Evolutionary conservation across 2,329 filamentous ascomycete genomes (phyloP), one percentile per base, ranked within the genome.

Genomic region (Stemphylium lycopersici): DNA sequence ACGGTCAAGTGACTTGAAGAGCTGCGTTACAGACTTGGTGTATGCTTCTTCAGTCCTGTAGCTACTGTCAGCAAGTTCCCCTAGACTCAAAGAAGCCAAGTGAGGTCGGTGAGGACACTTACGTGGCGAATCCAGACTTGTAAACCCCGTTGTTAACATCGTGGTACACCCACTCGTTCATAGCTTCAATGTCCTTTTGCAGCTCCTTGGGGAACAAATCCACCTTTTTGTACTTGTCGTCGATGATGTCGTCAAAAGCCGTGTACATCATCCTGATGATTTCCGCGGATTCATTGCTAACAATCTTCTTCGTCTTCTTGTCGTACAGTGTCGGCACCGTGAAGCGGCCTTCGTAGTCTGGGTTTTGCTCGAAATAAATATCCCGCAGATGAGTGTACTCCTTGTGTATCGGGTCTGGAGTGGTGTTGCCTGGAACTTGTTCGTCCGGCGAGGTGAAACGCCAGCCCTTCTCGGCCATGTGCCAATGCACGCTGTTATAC

Each of bases 261-360:
- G 82, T 83, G 71, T 90, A 90, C 58, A 97, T 80, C 90, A 96
- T 96, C 71, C 93, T 87, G 73, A 96, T 87, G 72, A 97, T 96
- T 79, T 97, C 93, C 63, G 88, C 87, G 75, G 89, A 91, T 82
- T 96, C 93, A 65, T 97, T 97, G 84, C 84, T 95, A 58, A 96
- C 92, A 69, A 96, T 96, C 31, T 80, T 84, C 67, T 87, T 83
- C 47, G 80, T 78, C 78, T 89, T 87, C 78, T 86, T 91, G 77
- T 96, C 91, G 78, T 89, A 96, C 50, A 97, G 81, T 3, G 91
- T 89, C 0, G 93, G 93, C 13, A 97, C 93, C 0, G 93, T 96
- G 75, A 93, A 96, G 11, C 93, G 85, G 1, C 90, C 92, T 2
- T 79, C 73, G 69, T 93, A 97, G 50, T 89, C 79, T 1, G 85